phyloP scores from a whole-genome alignment of 169 alveolate species.

The Cryptosporidium ryanae region DNA sequence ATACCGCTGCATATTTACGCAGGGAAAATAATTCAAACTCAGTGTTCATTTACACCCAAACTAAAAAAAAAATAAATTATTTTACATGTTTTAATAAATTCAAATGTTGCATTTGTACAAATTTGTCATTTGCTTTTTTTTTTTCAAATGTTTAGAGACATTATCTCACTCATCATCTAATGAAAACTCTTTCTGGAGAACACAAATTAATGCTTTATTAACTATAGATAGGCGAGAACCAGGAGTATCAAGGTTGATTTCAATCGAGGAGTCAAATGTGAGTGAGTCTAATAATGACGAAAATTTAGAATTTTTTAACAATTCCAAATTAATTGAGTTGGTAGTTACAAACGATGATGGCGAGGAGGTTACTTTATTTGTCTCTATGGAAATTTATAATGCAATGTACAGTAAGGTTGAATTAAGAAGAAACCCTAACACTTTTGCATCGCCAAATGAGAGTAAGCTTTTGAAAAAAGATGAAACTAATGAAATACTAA shows the following conservation, averaged over 20 bases:
- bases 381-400: constrained; percentile 15
- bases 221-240: constrained; percentile 13
- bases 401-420: constrained; percentile 3
- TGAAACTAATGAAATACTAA: no score
- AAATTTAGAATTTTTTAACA: background rate
- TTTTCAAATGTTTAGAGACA: no score
- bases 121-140: no score
- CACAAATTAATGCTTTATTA: constrained; percentile 7
- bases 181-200: constrained; percentile 21
- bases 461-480: no score
- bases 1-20: no score
- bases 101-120: background rate
- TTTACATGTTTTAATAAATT: background rate
- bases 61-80: background rate
- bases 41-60: no score
- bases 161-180: no score
- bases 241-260: constrained; percentile 4
- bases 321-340: constrained; percentile 8
- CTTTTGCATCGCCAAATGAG: background rate
- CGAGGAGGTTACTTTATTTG: constrained; percentile 38
- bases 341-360: constrained; percentile 19
- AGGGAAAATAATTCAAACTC: no score
- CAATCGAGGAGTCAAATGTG: constrained; percentile 8
- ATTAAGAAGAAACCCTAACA: constrained; percentile 36
- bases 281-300: background rate